phyloP scores from a whole-genome alignment of 1,139 yeast species.

The Candida glucosophila region DNA sequence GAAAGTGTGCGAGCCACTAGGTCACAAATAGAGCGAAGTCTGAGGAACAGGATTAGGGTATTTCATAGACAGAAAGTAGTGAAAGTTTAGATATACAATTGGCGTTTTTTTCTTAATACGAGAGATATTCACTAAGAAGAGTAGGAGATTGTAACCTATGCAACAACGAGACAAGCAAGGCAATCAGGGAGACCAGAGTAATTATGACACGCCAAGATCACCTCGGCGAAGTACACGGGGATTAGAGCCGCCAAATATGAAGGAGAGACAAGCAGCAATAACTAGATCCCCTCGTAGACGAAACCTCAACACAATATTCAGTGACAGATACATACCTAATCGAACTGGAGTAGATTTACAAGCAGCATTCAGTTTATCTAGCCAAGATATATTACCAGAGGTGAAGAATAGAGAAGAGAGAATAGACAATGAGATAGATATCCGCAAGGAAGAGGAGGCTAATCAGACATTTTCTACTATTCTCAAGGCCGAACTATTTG shows the following conservation, averaged over 20 bases:
- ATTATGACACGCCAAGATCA: slow-evolving; percentile 33
- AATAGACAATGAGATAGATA: slow-evolving; percentile 54
- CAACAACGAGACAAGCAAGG: too few species aligned
- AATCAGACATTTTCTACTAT: slow-evolving; percentile 81
- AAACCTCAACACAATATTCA: slow-evolving; percentile 41
- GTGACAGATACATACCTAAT: slow-evolving; percentile 82
- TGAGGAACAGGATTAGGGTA: too few species aligned
- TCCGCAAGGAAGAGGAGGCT: slow-evolving; percentile 70
- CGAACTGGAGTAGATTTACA: slow-evolving; percentile 81
- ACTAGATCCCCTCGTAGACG: slow-evolving; percentile 32
- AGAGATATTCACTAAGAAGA: too few species aligned
- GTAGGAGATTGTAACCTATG: too few species aligned
- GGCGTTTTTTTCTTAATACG: too few species aligned
- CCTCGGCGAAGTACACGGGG: slow-evolving; percentile 32
- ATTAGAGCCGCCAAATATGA: slow-evolving; percentile 24
- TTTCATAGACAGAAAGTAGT: too few species aligned
- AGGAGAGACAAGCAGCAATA: slow-evolving; percentile 15
- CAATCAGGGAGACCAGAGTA: too few species aligned
- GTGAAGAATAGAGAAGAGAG: slow-evolving; percentile 17
- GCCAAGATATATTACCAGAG: slow-evolving; percentile 36
- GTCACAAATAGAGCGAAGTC: too few species aligned
- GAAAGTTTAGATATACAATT: too few species aligned
- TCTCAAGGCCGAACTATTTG: slow-evolving; percentile 83
- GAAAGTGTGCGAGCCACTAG: too few species aligned
- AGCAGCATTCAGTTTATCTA: slow-evolving; percentile 70